phyloP scores from a whole-genome alignment of 257 asterid species.

The Rauvolfia tetraphylla region DNA sequence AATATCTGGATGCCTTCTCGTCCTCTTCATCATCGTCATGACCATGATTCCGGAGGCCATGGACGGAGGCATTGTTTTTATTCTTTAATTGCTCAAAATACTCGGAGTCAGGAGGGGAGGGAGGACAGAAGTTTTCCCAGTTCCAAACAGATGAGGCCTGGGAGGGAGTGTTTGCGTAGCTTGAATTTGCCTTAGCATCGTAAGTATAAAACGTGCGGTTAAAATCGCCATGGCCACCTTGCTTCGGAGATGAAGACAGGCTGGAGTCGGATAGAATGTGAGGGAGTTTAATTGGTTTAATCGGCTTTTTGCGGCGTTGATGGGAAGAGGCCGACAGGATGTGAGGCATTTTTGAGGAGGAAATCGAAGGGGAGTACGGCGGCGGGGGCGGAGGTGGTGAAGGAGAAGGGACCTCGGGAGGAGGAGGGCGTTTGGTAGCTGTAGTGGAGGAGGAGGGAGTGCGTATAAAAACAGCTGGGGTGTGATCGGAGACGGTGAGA shows the following conservation, averaged over 20 bases:
- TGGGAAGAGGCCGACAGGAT: constrained; percentile 50
- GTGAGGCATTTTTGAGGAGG: constrained; percentile 34
- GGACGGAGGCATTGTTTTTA: constrained; percentile 10
- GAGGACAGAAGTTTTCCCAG: constrained; percentile 94
- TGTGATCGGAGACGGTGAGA: constrained; percentile 68
- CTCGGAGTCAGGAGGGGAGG: constrained; percentile 88
- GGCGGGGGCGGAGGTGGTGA: constrained; percentile 38
- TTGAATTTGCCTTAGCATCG: constrained; percentile 60
- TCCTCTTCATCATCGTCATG: constrained; percentile 34
- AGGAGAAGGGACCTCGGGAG: constrained; percentile 32
- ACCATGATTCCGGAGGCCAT: constrained; percentile 14
- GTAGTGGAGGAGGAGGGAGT: constrained; percentile 38
- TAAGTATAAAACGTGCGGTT: constrained; percentile 36
- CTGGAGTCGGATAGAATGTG: constrained; percentile 90
- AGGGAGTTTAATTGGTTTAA: constrained; percentile 52
- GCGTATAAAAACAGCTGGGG: constrained; percentile 85
- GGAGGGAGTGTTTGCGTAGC: constrained; percentile 76
- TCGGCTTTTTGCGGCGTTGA: constrained; percentile 41
- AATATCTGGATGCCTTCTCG: constrained; percentile 31
- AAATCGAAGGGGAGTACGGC: constrained; percentile 29
- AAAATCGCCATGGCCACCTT: constrained; percentile 22
- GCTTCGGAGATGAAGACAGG: constrained; percentile 59
- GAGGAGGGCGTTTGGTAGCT: constrained; percentile 12
- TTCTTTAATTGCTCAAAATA: constrained; percentile 56
- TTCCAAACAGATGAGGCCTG: constrained; percentile 94